Evolutionary conservation across 2,329 filamentous ascomycete genomes (phyloP), one percentile per base, ranked within the genome.

Genomic region (Diplodia sapinea): DNA sequence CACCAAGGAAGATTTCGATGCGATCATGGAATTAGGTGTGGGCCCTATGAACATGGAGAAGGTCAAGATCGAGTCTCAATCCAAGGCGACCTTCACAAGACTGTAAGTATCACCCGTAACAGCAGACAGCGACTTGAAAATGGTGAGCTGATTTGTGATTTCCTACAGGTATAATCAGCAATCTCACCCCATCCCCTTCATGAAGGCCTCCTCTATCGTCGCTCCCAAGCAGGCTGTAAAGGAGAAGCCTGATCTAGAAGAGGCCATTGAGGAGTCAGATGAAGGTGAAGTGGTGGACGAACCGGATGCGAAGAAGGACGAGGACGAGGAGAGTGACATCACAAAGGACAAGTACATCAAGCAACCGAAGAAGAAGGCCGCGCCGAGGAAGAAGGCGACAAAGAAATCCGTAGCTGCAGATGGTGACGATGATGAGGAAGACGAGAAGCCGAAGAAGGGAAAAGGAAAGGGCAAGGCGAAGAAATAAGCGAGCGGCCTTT

Each of bases 261-360:
- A 99, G 79, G 95, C 94, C 1, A 90, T 99, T 65, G 94, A 98
- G 59, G 94, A 96, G 72, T 93, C 93, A 5, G 94, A 96, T 55
- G 87, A 88, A 52, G 91, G 78, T 15, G 80, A 82, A 56, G 76
- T 79, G 5, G 70, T 81, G 5, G 79, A 82, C 52, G 59, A 63
- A n/a, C 59, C 59, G n/a, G 80, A 79, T 29, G 75, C 77, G 57
- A 80, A 80, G 17, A 81, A 83, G 51, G 87, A 85, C 1, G 89
- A 89, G 0, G 91, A 92, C 4, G 90, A 91, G 0, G 90, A 92
- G 13, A 91, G 93, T 65, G 93, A 96, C 76, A 78, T 98, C 63
- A 93, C 91, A 75, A 96, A 94, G 76, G 95, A 99, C 80, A 98
- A 97, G 79, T 97, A 96, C 75, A 94, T 98, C 77, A 96, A 95